Conservation (phyloP, 2,329 filamentous ascomycete species). For the Paracoccidioides brasiliensis region DNA sequence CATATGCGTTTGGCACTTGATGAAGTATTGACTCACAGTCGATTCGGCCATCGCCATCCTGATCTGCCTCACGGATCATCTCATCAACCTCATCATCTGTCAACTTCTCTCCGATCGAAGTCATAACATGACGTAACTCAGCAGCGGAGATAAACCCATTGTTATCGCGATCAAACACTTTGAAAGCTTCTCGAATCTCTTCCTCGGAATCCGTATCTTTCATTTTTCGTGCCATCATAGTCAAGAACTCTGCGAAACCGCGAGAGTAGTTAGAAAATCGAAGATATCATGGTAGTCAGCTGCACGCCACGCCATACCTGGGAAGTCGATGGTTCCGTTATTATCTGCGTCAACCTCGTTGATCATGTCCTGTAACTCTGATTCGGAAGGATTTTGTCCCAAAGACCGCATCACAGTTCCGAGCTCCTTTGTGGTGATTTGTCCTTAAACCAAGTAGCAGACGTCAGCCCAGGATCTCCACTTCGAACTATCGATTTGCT, state of each 20-base stretch:
- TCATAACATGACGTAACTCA: constrained; percentile 83
- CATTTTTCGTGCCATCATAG: constrained; percentile 92
- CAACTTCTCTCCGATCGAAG: constrained; percentile 80
- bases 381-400: constrained; percentile 80
- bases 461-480: neutral
- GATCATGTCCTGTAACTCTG: constrained; percentile 86
- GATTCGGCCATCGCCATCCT: constrained; percentile 78
- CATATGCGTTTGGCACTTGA: neutral
- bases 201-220: constrained; percentile 87
- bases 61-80: constrained; percentile 85
- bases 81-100: constrained; percentile 84
- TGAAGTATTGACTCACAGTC: constrained; percentile 50
- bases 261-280: constrained; percentile 7
- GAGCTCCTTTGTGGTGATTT: constrained; percentile 84
- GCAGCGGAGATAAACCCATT: constrained; percentile 85
- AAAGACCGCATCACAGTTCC: constrained; percentile 84
- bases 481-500: neutral
- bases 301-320: constrained; percentile 45
- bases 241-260: constrained; percentile 57
- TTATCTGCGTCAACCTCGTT: constrained; percentile 88
- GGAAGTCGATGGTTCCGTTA: constrained; percentile 86
- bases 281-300: neutral
- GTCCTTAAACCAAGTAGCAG: constrained; percentile 42
- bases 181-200: constrained; percentile 81
- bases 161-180: constrained; percentile 82